Percentiles rank a stretch among this genome's conserved stretches.
Evolutionary conservation across 495 filamentous ascomycete genomes (phyloP).

Genomic region (Staphylotrichum longicolle): DNA sequence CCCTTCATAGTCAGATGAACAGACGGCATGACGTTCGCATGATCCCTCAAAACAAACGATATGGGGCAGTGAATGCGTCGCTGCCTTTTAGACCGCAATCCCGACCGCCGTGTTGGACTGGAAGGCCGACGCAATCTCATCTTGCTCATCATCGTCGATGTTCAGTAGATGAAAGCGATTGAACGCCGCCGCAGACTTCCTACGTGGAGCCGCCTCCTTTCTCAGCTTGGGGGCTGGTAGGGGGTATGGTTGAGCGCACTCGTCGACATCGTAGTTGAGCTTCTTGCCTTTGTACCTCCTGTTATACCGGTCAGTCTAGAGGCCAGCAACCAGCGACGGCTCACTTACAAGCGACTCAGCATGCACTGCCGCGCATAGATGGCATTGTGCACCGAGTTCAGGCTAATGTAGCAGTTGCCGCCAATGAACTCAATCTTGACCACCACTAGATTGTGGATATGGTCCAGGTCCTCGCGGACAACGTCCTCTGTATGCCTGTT

Average conservation of each 20-base stretch:
- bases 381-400: constrained; percentile 76
- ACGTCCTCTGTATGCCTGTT: constrained; percentile 59
- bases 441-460: constrained; percentile 76
- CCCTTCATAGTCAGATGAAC: not conserved
- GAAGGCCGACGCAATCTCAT: constrained; percentile 30
- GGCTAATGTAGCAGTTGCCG: constrained; percentile 61
- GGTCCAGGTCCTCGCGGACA: constrained; percentile 73
- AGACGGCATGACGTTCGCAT: not conserved
- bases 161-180: constrained; percentile 69
- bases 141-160: constrained; percentile 42
- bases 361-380: constrained; percentile 75
- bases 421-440: constrained; percentile 61
- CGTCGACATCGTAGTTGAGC: constrained; percentile 71
- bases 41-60: not conserved
- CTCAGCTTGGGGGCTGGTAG: constrained; percentile 27
- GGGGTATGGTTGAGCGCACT: constrained; percentile 63
- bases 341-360: constrained; percentile 60
- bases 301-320: constrained; percentile 11
- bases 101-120: constrained; percentile 30
- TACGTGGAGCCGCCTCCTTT: constrained; percentile 37
- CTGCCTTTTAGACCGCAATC: constrained; percentile 27
- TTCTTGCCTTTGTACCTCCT: constrained; percentile 69
- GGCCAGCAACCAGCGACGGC: not conserved
- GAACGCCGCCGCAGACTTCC: constrained; percentile 38
- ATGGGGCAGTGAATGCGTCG: not conserved